Percentiles rank a stretch among this genome's conserved stretches.
phyloP scores from a whole-genome alignment of 2,329 filamentous ascomycete genomes.

The Fusarium chuoi region DNA sequence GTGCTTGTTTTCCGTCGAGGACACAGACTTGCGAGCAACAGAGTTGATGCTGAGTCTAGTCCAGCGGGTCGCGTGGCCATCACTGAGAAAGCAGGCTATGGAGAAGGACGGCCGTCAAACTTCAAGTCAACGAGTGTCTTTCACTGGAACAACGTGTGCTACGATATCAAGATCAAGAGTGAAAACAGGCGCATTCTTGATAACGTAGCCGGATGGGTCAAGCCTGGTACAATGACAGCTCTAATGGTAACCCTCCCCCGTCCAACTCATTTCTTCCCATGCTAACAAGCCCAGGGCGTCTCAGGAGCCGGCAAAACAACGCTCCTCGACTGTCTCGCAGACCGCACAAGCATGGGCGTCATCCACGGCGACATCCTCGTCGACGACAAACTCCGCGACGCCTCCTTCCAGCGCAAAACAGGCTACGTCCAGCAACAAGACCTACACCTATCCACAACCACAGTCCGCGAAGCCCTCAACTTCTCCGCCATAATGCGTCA shows the following conservation, averaged over 20 bases:
- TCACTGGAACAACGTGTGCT: constrained; percentile 84
- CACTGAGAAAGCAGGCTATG: constrained; percentile 27
- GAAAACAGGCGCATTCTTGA: constrained; percentile 79
- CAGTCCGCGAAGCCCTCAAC: constrained; percentile 82
- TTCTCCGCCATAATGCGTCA: constrained; percentile 89
- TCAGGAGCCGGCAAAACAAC: constrained; percentile 91
- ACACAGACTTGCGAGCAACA: constrained; percentile 3
- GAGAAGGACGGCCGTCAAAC: constrained; percentile 1
- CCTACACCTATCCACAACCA: constrained; percentile 81
- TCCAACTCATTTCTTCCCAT: accelerated
- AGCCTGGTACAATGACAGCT: constrained; percentile 85
- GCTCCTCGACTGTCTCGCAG: constrained; percentile 82
- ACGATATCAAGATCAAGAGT: constrained; percentile 76
- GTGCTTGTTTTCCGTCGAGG: constrained; percentile 67
- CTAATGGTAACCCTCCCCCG: constrained; percentile 69
- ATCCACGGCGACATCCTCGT: constrained; percentile 81
- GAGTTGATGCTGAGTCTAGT: constrained; percentile 23
- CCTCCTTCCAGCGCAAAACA: constrained; percentile 86
- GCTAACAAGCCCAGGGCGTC: constrained; percentile 54
- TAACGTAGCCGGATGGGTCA: constrained; percentile 88
- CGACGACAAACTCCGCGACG: constrained; percentile 71
- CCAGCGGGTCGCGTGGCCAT: constrained; percentile 8
- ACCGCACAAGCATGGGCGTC: constrained; percentile 84
- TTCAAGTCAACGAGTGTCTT: constrained; percentile 75
- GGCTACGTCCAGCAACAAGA: constrained; percentile 92